Conservation (phyloP, 768 basidiomycete genomes). For the Tricholoma bakamatsutake region DNA sequence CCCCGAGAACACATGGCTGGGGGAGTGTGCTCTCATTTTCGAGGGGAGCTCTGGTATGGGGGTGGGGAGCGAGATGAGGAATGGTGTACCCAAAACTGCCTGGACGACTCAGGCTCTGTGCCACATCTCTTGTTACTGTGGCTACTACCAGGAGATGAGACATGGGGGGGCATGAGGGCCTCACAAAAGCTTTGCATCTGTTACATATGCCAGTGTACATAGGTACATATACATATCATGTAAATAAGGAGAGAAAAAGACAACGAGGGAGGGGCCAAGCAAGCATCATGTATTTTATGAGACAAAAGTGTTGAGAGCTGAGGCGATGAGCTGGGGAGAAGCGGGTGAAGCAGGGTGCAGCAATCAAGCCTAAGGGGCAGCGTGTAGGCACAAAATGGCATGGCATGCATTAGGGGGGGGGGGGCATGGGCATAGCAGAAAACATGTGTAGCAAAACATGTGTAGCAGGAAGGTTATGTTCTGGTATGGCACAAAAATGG, state of each 20-base stretch:
- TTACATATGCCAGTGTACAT: too few relatives aligned
- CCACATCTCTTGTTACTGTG: background rate
- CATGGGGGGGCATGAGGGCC: too few relatives aligned
- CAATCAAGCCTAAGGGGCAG: too few relatives aligned
- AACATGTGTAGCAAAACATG: too few relatives aligned
- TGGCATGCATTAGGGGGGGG: background rate
- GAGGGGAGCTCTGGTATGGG: background rate
- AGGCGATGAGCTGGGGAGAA: too few relatives aligned
- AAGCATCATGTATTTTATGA: background rate
- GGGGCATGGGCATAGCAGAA: background rate
- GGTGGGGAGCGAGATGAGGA: background rate
- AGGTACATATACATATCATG: conserved; percentile 10
- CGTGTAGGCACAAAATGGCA: too few relatives aligned
- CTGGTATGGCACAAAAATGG: background rate
- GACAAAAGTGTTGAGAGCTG: background rate
- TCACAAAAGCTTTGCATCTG: too few relatives aligned
- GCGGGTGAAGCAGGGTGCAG: too few relatives aligned
- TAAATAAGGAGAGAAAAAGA: background rate
- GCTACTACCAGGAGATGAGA: background rate
- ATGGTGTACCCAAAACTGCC: background rate
- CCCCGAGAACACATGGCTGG: background rate
- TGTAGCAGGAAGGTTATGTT: background rate
- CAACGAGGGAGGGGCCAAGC: background rate
- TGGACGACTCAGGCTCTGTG: background rate
- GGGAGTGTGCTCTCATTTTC: background rate